Percentiles rank a stretch among this genome's conserved stretches.
Evolutionary conservation across 495 filamentous ascomycete species (phyloP).

Genomic region (Penicillium flavigenum): DNA sequence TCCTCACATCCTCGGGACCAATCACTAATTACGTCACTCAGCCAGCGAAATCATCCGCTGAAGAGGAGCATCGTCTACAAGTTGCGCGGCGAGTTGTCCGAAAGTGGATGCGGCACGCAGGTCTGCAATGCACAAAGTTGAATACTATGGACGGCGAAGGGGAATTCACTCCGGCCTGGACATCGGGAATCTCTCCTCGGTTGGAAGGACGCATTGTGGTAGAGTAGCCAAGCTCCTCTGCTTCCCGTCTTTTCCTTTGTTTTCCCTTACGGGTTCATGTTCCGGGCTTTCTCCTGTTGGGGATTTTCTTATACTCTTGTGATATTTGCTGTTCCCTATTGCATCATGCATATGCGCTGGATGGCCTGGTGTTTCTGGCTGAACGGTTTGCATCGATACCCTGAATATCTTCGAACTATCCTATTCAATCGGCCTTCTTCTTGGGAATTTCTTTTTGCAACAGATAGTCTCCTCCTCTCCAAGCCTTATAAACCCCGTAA

Average conservation of each 20-base stretch:
- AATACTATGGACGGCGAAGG: conserved; percentile 48
- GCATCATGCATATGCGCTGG: conserved; percentile 8
- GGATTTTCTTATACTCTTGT: background rate
- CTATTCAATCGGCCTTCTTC: conserved; percentile 14
- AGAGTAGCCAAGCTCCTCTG: conserved; percentile 20
- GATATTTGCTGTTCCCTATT: background rate
- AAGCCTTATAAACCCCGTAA: conserved; percentile 27
- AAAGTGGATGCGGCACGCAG: conserved; percentile 74
- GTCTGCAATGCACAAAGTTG: conserved; percentile 46
- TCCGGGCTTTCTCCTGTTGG: background rate
- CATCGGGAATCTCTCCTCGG: conserved; percentile 69
- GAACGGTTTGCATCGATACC: conserved; percentile 11
- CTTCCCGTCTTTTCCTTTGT: background rate
- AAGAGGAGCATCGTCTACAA: conserved; percentile 41
- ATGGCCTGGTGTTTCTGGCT: conserved; percentile 5
- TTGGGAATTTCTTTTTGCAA: conserved; percentile 13
- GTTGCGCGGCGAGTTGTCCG: conserved; percentile 60
- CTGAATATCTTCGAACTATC: conserved; percentile 1
- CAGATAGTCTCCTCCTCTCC: conserved; percentile 29
- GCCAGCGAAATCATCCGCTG: conserved; percentile 37
- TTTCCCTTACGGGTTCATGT: background rate
- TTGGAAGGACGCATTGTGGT: conserved; percentile 72
- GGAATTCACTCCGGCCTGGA: conserved; percentile 69
- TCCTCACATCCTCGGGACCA: conserved; percentile 36
- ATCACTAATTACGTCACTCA: conserved; percentile 44